Conservation (phyloP, 2,329 filamentous ascomycete genomes). For the Fusarium sp. region DNA sequence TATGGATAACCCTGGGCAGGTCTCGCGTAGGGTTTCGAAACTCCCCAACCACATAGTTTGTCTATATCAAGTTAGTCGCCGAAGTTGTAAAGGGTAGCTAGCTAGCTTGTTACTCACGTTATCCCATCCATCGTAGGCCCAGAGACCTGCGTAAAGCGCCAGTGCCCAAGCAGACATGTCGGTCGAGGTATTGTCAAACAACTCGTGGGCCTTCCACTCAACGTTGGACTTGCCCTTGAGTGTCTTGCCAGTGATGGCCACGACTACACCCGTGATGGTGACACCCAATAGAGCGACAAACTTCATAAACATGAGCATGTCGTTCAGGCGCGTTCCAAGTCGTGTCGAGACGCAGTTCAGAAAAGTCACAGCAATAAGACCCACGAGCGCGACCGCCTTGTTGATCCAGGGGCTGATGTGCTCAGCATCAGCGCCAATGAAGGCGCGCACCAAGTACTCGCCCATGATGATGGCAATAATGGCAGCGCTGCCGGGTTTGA, state of each 20-base stretch:
- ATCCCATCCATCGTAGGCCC: conserved; percentile 99
- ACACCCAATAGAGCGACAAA: conserved; percentile 90
- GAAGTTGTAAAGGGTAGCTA: background rate
- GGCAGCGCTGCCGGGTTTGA: conserved; percentile 92
- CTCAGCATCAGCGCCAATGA: conserved; percentile 86
- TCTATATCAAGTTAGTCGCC: conserved; percentile 61
- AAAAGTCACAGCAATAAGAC: conserved; percentile 79
- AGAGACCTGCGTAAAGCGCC: conserved; percentile 92
- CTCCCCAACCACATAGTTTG: conserved; percentile 97
- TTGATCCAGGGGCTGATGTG: conserved; percentile 87
- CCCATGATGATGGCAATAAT: conserved; percentile 99
- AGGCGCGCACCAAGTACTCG: conserved; percentile 91
- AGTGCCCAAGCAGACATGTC: conserved; percentile 91
- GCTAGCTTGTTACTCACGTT: conserved; percentile 73
- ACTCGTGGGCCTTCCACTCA: conserved; percentile 88
- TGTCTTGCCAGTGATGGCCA: conserved; percentile 86
- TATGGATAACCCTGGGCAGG: conserved; percentile 94
- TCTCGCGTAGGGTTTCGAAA: conserved; percentile 93
- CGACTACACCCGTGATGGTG: conserved; percentile 87
- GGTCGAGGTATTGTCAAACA: conserved; percentile 87
- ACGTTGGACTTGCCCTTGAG: conserved; percentile 78
- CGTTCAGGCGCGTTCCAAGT: conserved; percentile 86
- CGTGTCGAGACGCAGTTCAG: conserved; percentile 93
- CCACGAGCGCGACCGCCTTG: conserved; percentile 85
- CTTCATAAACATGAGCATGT: conserved; percentile 97